Base-by-base conservation (phyloP, 306 rosid genomes). In the Acmispon strigosus region DNA sequence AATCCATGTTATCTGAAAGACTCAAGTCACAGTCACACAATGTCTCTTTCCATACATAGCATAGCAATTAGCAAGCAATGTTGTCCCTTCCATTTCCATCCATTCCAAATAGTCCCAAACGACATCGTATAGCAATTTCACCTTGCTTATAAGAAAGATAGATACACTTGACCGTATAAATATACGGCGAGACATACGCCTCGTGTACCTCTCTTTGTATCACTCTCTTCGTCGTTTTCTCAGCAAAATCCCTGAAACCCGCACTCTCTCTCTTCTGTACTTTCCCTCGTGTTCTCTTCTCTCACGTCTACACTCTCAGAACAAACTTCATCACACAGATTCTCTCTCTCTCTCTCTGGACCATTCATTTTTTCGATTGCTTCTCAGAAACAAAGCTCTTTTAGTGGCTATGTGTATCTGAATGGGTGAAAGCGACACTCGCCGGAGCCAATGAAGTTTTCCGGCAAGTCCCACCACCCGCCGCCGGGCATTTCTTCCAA, bases 381-480 rank as follows among this genome's bases (percentile, higher is more conserved):
- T 13, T 70, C 41, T 34, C 54, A n/a, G 16, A 37, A 42, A 32
- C 39, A 29, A 22, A 54, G 56, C 44, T 37, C 3, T 17, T 0
- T 72, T 41, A 54, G 9, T 0, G 8, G 12, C 0, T 75, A 44
- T 51, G 9, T 1, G 15, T 67, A 44, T 14, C 74, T 62, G 53
- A 69, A 87, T 90, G 94, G 84, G 82, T 12, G 69, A 5, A 32
- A 32, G 8, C 8, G 8, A 76, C 73, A 81, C 84, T 84, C 71
- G 66, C 77, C 74, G 80, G 57, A 34, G 78, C 85, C 56, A 55
- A 88, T 87, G 97, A 93, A 90, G 82, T 59, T 69, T 32, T 47
- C 94, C 14, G 75, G 76, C 50, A 85, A 84, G 68, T 72, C 78
- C 13, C 86, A 66, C 22, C 75, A 7, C 8, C 69, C 83, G 1